A percentile compares a stretch with the other conserved stretches of the same genome.
Evolutionary conservation across 1,284 basidiomycete species (phyloP).

Genomic region (Bjerkandera adusta): DNA sequence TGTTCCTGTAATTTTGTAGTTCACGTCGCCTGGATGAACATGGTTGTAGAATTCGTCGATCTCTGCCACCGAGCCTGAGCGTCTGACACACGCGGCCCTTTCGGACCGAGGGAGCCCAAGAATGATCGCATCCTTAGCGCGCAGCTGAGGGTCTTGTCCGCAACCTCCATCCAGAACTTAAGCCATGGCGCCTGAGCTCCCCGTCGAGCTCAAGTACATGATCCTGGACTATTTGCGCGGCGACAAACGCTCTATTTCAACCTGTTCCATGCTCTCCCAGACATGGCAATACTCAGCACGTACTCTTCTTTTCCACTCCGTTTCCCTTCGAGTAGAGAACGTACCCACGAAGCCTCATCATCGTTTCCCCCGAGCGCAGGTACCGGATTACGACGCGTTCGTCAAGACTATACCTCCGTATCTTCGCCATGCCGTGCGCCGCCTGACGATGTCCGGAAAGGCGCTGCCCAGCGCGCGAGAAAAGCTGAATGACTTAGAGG

Average conservation of each 20-base stretch:
- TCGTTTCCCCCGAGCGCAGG: too few species aligned
- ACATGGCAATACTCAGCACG: slow-evolving; percentile 1
- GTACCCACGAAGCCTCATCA: background rate
- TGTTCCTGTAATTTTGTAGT: too few species aligned
- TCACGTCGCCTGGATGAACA: too few species aligned
- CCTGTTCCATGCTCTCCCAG: slow-evolving; percentile 1
- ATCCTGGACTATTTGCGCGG: background rate
- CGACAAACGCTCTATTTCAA: slow-evolving; percentile 3
- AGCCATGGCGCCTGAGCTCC: slow-evolving; percentile 1
- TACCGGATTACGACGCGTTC: background rate
- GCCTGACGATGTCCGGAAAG: background rate
- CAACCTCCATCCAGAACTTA: background rate
- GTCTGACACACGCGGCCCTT: too few species aligned
- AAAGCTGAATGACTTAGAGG: background rate
- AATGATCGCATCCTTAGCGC: too few species aligned
- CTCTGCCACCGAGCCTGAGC: too few species aligned
- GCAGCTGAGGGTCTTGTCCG: too few species aligned
- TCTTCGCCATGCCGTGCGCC: background rate
- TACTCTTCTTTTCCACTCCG: slow-evolving; percentile 1
- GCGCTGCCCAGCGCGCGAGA: background rate
- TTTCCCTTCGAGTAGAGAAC: background rate
- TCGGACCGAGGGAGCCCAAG: too few species aligned
- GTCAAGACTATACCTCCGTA: too few species aligned
- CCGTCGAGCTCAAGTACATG: slow-evolving; percentile 2
- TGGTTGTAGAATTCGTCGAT: too few species aligned